Evolutionary conservation across 2,329 filamentous ascomycete genomes (phyloP).

Genomic region (Sclerotinia subarctica): DNA sequence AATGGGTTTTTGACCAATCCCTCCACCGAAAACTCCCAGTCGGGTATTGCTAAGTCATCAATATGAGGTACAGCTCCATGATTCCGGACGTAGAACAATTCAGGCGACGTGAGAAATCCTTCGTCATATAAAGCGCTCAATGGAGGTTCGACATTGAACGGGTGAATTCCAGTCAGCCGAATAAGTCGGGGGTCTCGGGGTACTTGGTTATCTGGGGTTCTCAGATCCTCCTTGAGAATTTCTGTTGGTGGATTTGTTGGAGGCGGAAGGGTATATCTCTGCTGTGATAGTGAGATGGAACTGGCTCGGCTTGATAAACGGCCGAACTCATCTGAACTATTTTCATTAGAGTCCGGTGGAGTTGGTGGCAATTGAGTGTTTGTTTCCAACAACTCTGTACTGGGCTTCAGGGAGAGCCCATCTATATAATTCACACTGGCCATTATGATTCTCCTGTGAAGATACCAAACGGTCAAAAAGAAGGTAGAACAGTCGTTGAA

Average conservation of each 20-base stretch:
- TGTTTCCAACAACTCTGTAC: background rate
- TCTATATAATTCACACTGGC: background rate
- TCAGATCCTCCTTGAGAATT: constrained; percentile 71
- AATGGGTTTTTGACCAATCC: constrained; percentile 78
- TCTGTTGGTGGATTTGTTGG: constrained; percentile 53
- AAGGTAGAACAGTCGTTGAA: background rate
- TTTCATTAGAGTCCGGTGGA: constrained; percentile 35
- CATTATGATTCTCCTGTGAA: background rate
- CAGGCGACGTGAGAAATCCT: constrained; percentile 82
- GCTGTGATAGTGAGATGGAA: constrained; percentile 16
- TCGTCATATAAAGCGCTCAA: constrained; percentile 71
- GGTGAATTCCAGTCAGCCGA: constrained; percentile 81
- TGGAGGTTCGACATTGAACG: constrained; percentile 87
- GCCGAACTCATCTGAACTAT: constrained; percentile 29
- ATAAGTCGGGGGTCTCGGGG: constrained; percentile 78
- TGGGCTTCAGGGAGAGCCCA: too few species aligned
- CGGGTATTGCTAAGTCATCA: constrained; percentile 64
- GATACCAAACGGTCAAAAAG: background rate
- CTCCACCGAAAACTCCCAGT: constrained; percentile 82
- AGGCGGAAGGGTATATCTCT: constrained; percentile 61
- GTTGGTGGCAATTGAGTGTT: constrained; percentile 31
- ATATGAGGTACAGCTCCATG: constrained; percentile 81
- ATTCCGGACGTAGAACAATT: constrained; percentile 89
- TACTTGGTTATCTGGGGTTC: constrained; percentile 81
- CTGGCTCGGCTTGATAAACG: constrained; percentile 28